phyloP scores from a whole-genome alignment of 345 rosid genomes.

The Brassica cretica region DNA sequence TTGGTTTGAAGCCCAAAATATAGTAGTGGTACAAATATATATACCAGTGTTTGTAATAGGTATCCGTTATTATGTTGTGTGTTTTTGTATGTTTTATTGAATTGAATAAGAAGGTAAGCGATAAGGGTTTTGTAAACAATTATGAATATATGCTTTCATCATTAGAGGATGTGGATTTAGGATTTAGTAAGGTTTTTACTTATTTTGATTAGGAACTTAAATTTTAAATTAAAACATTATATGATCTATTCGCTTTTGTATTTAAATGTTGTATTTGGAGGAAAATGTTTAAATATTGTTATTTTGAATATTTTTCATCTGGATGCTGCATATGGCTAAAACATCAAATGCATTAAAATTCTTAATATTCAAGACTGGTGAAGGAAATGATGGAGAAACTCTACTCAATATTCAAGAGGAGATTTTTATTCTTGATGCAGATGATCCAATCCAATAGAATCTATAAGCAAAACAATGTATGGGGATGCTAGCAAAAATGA shows the following conservation, averaged over 20 bases:
- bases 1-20: neutral
- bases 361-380: too few species aligned
- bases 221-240: neutral
- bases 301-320: neutral
- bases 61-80: neutral
- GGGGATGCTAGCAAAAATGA: too few species aligned
- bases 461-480: too few species aligned
- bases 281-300: neutral
- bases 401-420: too few species aligned
- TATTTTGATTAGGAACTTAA: neutral
- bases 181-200: neutral
- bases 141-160: neutral
- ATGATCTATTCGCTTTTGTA: neutral
- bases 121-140: neutral
- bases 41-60: neutral
- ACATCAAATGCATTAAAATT: neutral
- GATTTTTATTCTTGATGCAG: too few species aligned
- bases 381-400: too few species aligned
- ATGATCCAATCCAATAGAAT: too few species aligned
- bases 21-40: neutral
- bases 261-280: neutral
- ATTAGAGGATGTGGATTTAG: neutral
- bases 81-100: neutral
- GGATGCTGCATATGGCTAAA: neutral
- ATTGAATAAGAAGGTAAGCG: neutral